A percentile compares a stretch with the other conserved stretches of the same genome.
Conservation (phyloP, 495 filamentous ascomycete species). For the Penicillium antarcticum region DNA sequence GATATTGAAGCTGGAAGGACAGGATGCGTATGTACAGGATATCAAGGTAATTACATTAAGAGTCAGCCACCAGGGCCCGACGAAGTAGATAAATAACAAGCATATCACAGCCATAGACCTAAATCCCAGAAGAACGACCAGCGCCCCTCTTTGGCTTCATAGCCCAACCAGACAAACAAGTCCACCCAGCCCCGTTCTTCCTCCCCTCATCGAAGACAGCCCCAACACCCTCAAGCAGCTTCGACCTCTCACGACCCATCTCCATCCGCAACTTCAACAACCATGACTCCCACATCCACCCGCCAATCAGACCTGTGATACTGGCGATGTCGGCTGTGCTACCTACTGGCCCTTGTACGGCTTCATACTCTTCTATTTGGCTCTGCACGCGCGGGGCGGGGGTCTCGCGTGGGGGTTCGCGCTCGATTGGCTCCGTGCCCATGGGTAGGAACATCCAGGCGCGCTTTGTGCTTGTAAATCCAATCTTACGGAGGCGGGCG, state of each 20-base stretch:
- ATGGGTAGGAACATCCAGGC: constrained; percentile 90
- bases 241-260: constrained; percentile 64
- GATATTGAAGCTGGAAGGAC: too few species aligned
- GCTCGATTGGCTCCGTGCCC: constrained; percentile 57
- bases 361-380: constrained; percentile 47
- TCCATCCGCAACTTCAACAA: constrained; percentile 81
- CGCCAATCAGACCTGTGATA: constrained; percentile 77
- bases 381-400: constrained; percentile 53
- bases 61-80: too few species aligned
- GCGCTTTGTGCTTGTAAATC: constrained; percentile 77
- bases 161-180: constrained; percentile 81
- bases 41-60: too few species aligned
- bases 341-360: constrained; percentile 67
- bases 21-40: too few species aligned
- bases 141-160: constrained; percentile 65
- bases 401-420: constrained; percentile 43
- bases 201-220: constrained; percentile 82
- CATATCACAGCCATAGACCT: background rate
- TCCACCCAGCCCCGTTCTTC: constrained; percentile 75
- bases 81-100: too few species aligned
- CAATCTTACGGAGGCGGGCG: constrained; percentile 63
- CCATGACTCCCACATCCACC: constrained; percentile 97
- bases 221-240: constrained; percentile 72
- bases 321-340: constrained; percentile 69
- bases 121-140: background rate